Conservation (phyloP, 208 protist species). For the Eutreptiella sp. region DNA sequence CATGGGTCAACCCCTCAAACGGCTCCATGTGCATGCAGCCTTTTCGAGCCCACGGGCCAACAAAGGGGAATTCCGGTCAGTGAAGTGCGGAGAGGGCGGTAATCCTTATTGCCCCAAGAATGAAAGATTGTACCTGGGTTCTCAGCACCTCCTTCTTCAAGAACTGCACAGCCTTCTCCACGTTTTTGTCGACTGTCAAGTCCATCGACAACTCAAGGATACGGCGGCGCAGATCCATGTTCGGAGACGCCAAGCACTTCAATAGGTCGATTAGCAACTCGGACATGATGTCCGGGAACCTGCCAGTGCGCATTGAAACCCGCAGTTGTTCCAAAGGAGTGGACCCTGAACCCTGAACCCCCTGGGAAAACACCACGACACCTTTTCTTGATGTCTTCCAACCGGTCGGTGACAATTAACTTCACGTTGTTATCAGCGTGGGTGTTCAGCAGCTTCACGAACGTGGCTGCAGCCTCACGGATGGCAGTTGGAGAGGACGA, state of each 20-base stretch:
- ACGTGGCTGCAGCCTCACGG: conserved; percentile 73
- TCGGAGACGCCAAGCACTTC: conserved; percentile 69
- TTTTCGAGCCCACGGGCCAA: not conserved
- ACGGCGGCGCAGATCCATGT: conserved; percentile 87
- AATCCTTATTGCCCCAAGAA: conserved; percentile 41
- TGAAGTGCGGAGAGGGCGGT: too few species aligned
- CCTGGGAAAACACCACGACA: too few species aligned
- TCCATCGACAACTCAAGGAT: conserved; percentile 84
- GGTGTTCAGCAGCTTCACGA: conserved; percentile 81
- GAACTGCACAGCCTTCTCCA: conserved; percentile 78
- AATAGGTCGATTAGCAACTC: conserved; percentile 91
- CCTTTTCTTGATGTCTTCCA: conserved; percentile 75
- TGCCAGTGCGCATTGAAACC: too few species aligned
- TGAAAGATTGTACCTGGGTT: conserved; percentile 31
- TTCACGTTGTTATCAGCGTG: conserved; percentile 97
- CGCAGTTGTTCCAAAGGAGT: too few species aligned
- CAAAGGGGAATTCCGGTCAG: not conserved
- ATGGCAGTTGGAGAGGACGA: conserved; percentile 91
- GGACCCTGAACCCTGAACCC: too few species aligned
- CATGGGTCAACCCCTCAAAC: too few species aligned
- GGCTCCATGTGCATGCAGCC: too few species aligned
- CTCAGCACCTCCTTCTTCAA: conserved; percentile 90
- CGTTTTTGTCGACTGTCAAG: conserved; percentile 80
- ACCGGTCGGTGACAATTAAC: conserved; percentile 90
- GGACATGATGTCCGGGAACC: conserved; percentile 73